phyloP scores from a whole-genome alignment of 73 alveolate genomes.

The Symbiodinium pilosum region DNA sequence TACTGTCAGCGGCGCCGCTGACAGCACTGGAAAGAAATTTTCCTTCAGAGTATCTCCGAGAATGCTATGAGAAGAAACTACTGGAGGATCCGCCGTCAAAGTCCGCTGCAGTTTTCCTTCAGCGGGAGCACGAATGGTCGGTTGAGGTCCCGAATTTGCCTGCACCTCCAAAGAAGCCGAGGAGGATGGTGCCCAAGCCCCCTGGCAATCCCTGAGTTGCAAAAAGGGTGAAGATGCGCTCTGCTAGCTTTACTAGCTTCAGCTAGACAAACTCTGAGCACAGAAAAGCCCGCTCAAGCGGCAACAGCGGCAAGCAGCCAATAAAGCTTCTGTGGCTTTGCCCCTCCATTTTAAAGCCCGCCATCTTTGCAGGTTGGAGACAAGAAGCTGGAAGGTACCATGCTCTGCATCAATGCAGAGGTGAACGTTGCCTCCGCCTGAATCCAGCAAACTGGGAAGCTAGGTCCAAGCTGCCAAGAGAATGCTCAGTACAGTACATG shows the following conservation, averaged over 20 bases:
- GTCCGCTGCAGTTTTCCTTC: neutral
- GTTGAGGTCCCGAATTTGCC: neutral
- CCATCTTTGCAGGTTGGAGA: slow-evolving; percentile 62
- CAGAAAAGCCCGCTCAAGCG: too few relatives aligned
- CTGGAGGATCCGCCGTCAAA: neutral
- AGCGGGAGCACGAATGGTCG: neutral
- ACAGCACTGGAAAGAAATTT: neutral
- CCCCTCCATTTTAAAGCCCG: too few relatives aligned
- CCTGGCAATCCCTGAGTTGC: too few relatives aligned
- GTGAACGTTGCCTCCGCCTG: slow-evolving; percentile 42
- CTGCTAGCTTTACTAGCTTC: too few relatives aligned
- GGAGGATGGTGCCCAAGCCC: neutral
- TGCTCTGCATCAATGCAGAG: slow-evolving; percentile 81
- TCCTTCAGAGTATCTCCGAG: neutral
- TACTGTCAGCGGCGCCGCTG: neutral
- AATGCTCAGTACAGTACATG: neutral
- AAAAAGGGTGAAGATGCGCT: too few relatives aligned
- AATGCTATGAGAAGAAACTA: neutral
- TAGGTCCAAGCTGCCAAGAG: neutral
- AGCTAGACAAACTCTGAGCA: too few relatives aligned
- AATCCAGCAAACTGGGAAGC: neutral
- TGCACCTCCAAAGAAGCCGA: neutral
- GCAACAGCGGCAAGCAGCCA: too few relatives aligned
- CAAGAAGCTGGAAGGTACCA: slow-evolving; percentile 46
- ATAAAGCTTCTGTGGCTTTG: too few relatives aligned